Evolutionary conservation across 2,329 filamentous ascomycete genomes (phyloP).

Genomic region (Scytalidium lignicola): DNA sequence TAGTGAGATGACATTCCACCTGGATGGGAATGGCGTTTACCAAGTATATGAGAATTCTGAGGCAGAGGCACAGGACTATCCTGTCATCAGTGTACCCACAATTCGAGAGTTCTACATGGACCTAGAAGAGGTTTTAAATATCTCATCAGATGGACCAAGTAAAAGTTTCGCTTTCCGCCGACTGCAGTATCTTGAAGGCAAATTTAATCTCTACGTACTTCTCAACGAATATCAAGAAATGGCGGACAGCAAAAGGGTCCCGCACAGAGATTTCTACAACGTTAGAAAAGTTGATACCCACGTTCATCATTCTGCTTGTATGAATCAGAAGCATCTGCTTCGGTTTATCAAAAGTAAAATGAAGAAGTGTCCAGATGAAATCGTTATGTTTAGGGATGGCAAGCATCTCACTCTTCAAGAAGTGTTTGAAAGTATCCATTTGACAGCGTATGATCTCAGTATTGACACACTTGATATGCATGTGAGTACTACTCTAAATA

Average conservation of each 20-base stretch:
- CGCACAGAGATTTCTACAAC: constrained; percentile 98
- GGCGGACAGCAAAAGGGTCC: constrained; percentile 94
- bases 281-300: constrained; percentile 98
- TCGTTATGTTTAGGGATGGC: constrained; percentile 86
- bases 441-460: constrained; percentile 95
- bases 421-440: constrained; percentile 94
- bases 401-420: constrained; percentile 86
- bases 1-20: constrained; percentile 67
- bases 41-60: constrained; percentile 77
- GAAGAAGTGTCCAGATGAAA: constrained; percentile 95
- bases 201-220: constrained; percentile 90
- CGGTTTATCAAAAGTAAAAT: constrained; percentile 99
- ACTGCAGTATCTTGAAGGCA: constrained; percentile 91
- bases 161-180: constrained; percentile 97
- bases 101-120: constrained; percentile 96
- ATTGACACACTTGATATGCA: constrained; percentile 99
- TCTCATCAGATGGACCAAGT: constrained; percentile 92
- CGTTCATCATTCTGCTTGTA: constrained; percentile 97
- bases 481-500: constrained; percentile 44
- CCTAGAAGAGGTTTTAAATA: constrained; percentile 75
- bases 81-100: constrained; percentile 80
- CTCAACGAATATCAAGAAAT: constrained; percentile 98
- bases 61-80: constrained; percentile 56
- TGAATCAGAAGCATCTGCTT: constrained; percentile 98
- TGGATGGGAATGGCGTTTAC: constrained; percentile 84